Percentiles rank a stretch among this genome's conserved stretches.
Conservation (phyloP, 805 yeast genomes). For the Yarrowia sp. region DNA sequence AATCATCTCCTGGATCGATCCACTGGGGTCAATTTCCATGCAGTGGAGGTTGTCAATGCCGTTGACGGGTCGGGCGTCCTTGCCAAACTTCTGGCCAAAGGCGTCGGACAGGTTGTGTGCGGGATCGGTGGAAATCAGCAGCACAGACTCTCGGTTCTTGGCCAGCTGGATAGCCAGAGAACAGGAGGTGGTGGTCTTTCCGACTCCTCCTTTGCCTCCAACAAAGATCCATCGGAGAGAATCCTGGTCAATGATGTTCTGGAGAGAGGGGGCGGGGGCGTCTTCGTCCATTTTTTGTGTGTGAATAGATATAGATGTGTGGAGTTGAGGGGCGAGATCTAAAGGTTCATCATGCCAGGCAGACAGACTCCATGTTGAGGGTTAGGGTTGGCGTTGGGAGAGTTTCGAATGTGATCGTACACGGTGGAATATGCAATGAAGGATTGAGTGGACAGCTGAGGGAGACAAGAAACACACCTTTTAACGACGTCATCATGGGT, state of each 20-base stretch:
- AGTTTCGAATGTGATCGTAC: conserved; percentile 32
- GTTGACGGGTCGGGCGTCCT: conserved; percentile 92
- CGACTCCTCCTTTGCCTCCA: conserved; percentile 99
- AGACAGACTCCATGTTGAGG: neutral
- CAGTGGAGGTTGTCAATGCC: conserved; percentile 89
- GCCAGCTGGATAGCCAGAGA: conserved; percentile 96
- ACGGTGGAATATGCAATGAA: conserved; percentile 1
- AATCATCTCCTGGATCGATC: conserved; percentile 85
- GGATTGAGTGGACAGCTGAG: too few relatives aligned
- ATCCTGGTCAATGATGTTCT: conserved; percentile 53
- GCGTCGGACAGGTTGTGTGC: conserved; percentile 98
- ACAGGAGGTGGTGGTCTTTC: conserved; percentile 97
- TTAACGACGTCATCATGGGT: too few relatives aligned
- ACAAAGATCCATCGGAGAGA: conserved; percentile 94
- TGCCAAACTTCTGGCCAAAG: conserved; percentile 96
- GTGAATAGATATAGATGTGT: too few relatives aligned
- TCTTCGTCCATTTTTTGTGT: conserved; percentile 39
- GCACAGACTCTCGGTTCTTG: conserved; percentile 77
- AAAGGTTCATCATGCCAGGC: conserved; percentile 1
- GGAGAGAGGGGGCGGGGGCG: conserved; percentile 53
- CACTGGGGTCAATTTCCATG: conserved; percentile 98
- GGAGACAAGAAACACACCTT: too few relatives aligned
- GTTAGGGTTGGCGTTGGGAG: conserved; percentile 10
- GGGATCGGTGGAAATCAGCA: conserved; percentile 95
- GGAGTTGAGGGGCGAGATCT: conserved; percentile 11